Conservation (phyloP, 1,284 basidiomycete genomes). For the Malassezia restricta region DNA sequence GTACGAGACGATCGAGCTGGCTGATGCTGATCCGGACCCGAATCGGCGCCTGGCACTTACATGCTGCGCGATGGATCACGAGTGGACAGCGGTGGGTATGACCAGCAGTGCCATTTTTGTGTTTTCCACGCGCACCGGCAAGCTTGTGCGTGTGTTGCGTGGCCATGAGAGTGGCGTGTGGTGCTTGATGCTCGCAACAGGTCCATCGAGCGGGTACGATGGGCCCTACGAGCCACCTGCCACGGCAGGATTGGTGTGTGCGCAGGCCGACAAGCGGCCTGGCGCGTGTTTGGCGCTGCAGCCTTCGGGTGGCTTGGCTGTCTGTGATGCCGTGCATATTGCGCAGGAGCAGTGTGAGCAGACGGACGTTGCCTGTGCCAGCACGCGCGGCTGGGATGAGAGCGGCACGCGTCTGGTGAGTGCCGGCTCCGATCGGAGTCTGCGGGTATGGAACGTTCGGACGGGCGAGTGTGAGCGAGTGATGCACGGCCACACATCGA, state of each 20-base stretch:
- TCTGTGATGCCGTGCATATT: slow-evolving; percentile 2
- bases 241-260: background rate
- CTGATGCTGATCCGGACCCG: slow-evolving; percentile 39
- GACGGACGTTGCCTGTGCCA: slow-evolving; percentile 19
- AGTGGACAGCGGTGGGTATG: slow-evolving; percentile 80
- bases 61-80: slow-evolving; percentile 68
- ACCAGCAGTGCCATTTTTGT: slow-evolving; percentile 77
- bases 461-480: slow-evolving; percentile 71
- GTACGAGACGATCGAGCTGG: slow-evolving; percentile 49
- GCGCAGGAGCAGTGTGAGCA: background rate
- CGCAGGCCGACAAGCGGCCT: background rate
- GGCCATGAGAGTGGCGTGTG: slow-evolving; percentile 85
- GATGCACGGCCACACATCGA: slow-evolving; percentile 74
- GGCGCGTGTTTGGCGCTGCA: slow-evolving; percentile 1
- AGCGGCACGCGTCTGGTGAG: slow-evolving; percentile 65
- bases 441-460: slow-evolving; percentile 80
- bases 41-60: slow-evolving; percentile 66
- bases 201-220: slow-evolving; percentile 1
- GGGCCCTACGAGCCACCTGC: background rate
- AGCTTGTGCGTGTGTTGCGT: slow-evolving; percentile 62
- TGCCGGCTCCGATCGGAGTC: slow-evolving; percentile 77
- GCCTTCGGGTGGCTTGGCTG: background rate
- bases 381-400: slow-evolving; percentile 57
- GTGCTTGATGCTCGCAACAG: slow-evolving; percentile 63
- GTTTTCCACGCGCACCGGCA: slow-evolving; percentile 68